Percentiles rank a stretch among this genome's conserved stretches.
Conservation (phyloP, 192 early-diverging fungal genomes). For the Kickxella alabastrina region DNA sequence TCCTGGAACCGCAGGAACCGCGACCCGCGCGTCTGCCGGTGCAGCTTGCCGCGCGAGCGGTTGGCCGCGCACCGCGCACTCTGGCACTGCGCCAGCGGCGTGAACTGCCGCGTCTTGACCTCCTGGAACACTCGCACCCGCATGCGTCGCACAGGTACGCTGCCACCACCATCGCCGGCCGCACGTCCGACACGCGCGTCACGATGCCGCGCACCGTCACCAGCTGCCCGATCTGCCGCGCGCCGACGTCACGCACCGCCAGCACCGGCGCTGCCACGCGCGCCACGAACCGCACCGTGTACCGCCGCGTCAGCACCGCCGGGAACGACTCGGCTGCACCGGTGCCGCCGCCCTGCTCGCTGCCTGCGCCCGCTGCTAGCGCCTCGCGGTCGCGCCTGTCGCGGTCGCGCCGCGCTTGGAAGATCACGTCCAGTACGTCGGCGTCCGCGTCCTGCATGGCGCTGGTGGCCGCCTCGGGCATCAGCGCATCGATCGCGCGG, state of each 20-base stretch:
- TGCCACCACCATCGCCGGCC: constrained; percentile 84
- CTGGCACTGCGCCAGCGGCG: constrained; percentile 77
- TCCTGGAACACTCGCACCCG: constrained; percentile 96
- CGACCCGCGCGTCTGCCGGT: constrained; percentile 86
- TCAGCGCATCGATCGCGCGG: constrained; percentile 65
- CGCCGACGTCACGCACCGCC: constrained; percentile 86
- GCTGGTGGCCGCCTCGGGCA: constrained; percentile 50
- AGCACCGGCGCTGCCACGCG: constrained; percentile 56
- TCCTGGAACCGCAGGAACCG: constrained; percentile 96
- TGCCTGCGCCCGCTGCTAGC: not conserved
- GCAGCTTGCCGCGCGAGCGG: constrained; percentile 74
- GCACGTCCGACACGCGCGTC: constrained; percentile 90
- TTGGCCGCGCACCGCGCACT: constrained; percentile 77
- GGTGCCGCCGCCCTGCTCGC: constrained; percentile 21
- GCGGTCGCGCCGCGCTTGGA: constrained; percentile 75
- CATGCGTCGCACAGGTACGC: constrained; percentile 91
- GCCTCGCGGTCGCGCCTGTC: constrained; percentile 50
- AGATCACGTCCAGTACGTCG: constrained; percentile 85
- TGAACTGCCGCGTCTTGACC: constrained; percentile 69
- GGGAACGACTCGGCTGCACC: constrained; percentile 63
- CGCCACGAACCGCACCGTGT: constrained; percentile 80
- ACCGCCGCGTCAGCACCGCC: constrained; percentile 77
- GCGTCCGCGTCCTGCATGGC: constrained; percentile 54
- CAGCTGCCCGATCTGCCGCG: constrained; percentile 72
- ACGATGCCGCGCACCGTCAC: constrained; percentile 90